Evolutionary conservation across 2,329 filamentous ascomycete species (phyloP).

Genomic region (Orbilia oligospora): DNA sequence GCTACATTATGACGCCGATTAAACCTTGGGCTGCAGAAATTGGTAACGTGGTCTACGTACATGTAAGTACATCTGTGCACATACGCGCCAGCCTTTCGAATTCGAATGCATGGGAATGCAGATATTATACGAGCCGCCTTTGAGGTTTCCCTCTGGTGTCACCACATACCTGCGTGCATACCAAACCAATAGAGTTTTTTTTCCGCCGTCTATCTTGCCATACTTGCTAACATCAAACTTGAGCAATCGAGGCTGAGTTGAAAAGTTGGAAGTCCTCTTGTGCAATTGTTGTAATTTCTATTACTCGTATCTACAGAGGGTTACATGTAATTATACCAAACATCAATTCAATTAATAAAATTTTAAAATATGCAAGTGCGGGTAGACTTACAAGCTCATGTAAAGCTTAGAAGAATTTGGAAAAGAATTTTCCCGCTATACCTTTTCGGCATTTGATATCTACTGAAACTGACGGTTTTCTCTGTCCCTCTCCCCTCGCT

Average conservation of each 20-base stretch:
- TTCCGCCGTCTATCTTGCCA: background rate
- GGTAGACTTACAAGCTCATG: background rate
- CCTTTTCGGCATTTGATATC: too few species aligned
- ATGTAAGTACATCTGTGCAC: too few species aligned
- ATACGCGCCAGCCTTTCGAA: conserved; percentile 6
- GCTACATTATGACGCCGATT: background rate
- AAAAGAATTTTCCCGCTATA: too few species aligned
- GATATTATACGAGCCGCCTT: background rate
- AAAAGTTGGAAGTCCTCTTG: background rate
- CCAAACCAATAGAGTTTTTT: background rate
- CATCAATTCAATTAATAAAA: too few species aligned
- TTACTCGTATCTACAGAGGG: too few species aligned
- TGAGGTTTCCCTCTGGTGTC: background rate
- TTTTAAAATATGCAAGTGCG: too few species aligned
- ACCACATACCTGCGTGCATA: background rate
- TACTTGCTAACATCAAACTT: background rate
- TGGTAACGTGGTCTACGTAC: conserved; percentile 1
- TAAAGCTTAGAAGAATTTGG: background rate
- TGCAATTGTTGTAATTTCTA: background rate
- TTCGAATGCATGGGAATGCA: conserved; percentile 10
- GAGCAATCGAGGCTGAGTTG: background rate
- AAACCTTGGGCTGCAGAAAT: conserved; percentile 5
- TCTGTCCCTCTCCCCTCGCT: background rate
- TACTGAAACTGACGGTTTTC: too few species aligned
- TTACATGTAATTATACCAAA: too few species aligned